Percentiles rank a stretch among this genome's conserved stretches.
These are phyloP conservation scores for Leccinum disarticulatum DNA, from an alignment of 768 basidiomycete species.

Conservation along the genomic window DNA sequence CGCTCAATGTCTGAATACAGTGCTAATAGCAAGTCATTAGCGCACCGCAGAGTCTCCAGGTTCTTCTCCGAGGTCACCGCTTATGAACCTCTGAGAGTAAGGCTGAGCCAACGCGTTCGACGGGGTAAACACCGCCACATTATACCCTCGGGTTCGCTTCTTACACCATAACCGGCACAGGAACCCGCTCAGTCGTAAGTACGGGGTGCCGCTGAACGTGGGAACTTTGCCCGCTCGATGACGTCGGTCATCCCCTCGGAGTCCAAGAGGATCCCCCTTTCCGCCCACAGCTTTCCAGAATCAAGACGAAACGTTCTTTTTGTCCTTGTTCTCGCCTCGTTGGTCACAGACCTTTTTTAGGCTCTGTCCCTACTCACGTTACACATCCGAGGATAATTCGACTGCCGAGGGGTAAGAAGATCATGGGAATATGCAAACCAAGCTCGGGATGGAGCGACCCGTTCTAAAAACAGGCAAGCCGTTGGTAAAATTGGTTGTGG, in stretches of 20 bases:
- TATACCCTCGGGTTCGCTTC: neutral
- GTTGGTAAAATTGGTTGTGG: neutral
- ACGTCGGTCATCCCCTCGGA: neutral
- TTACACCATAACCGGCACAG: slow-evolving; percentile 7
- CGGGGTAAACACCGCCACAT: slow-evolving; percentile 5
- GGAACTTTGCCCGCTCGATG: neutral
- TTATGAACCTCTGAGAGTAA: too few species aligned
- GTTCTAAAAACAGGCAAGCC: too few species aligned
- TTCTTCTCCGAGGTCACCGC: too few species aligned
- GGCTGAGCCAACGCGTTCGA: neutral
- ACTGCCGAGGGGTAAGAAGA: neutral
- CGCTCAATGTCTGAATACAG: too few species aligned
- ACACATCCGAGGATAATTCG: neutral
- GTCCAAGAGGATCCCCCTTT: neutral
- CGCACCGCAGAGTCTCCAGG: slow-evolving; percentile 7
- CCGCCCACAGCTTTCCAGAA: neutral
- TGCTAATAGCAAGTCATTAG: neutral
- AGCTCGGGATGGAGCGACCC: neutral
- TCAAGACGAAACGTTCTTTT: neutral
- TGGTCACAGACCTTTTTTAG: neutral
- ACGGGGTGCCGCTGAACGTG: neutral
- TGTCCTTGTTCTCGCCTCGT: neutral
- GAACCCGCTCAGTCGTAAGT: neutral
- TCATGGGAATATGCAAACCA: neutral
- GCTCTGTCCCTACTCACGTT: neutral